Evolutionary conservation across 2,329 filamentous ascomycete species (phyloP).

Genomic region (Colletotrichum salicis): DNA sequence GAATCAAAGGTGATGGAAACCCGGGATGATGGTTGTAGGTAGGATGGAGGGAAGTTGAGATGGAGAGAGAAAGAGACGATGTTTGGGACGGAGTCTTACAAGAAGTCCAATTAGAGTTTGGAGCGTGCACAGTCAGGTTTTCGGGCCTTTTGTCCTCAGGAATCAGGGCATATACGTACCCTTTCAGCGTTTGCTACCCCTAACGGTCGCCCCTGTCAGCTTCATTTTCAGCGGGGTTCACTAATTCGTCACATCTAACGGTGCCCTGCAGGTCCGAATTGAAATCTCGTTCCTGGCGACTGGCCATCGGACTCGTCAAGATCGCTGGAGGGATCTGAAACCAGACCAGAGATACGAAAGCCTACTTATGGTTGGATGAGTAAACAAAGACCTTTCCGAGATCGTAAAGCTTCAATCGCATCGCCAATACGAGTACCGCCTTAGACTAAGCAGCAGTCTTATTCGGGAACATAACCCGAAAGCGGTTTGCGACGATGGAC

Average conservation of each 20-base stretch:
- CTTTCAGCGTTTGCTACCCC: neutral
- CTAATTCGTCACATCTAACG: neutral
- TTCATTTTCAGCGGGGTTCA: neutral
- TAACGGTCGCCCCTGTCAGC: neutral
- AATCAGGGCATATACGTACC: conserved; percentile 21
- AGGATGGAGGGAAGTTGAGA: neutral
- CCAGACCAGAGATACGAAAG: neutral
- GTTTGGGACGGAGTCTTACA: neutral
- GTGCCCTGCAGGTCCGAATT: neutral
- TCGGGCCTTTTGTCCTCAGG: conserved; percentile 13
- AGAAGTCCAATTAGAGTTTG: conserved; percentile 30
- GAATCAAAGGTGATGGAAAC: neutral
- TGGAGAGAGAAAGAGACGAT: neutral
- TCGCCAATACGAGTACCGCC: too few relatives aligned
- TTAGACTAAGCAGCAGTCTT: too few relatives aligned
- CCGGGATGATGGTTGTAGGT: neutral
- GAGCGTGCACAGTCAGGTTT: conserved; percentile 15
- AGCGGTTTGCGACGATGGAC: too few relatives aligned
- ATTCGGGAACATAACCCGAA: too few relatives aligned
- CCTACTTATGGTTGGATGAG: neutral
- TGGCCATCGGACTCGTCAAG: neutral
- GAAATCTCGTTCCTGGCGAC: neutral
- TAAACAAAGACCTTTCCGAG: too few relatives aligned
- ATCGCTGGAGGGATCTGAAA: neutral
- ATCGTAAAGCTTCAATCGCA: too few relatives aligned